Base-by-base conservation (phyloP, 176 grass and related monocot species). In the Pontederia crassipes region DNA sequence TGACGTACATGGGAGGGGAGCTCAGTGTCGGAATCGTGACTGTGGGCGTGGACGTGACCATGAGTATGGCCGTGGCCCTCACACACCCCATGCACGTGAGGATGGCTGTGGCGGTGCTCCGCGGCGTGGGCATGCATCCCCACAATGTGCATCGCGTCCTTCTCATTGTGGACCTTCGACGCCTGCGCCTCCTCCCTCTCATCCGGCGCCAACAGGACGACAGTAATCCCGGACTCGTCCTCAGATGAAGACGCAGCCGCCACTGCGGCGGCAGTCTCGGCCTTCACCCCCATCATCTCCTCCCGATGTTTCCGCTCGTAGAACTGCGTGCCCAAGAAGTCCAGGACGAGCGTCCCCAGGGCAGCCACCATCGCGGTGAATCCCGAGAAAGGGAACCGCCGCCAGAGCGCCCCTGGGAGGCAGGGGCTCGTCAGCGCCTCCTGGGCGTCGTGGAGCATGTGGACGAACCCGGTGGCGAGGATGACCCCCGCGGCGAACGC, bases 351-450 rank as follows among this genome's bases (percentile, higher is more conserved):
- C 52, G 84, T 95, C 46, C 46, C 78, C 58, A 95, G 81, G 0
- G 81, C 85, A 52, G 89, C 78, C 65, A 73, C 14, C 89, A 95
- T 95, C 66, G 89, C 85, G 14, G 83, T 75, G 71, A 95, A 88
- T 0, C 85, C 81, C 0, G 85, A 57, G 64, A 95, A 82, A 28
- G 89, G 89, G 69, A 95, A 95, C 12, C 10, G 28, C 0, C 58
- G 55, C 85, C 81, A 88, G 0, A 77, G 80, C 40, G 1, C 0
- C 1, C 62, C 56, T 3, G 81, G 81, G 58, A 84, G 84, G 77
- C 80, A 83, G 8, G 72, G 58, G 64, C 10, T 80, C 51, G 84
- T 74, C 46, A 95, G 71, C 55, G 89, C 62, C 40, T 47, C 26
- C 45, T 78, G 28, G 46, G 85, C 81, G 50, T 88, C 85, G 62